These are phyloP conservation scores for Dictyostelium purpureum DNA, from an alignment of 78 protist genomes.

Conservation along the genomic window DNA sequence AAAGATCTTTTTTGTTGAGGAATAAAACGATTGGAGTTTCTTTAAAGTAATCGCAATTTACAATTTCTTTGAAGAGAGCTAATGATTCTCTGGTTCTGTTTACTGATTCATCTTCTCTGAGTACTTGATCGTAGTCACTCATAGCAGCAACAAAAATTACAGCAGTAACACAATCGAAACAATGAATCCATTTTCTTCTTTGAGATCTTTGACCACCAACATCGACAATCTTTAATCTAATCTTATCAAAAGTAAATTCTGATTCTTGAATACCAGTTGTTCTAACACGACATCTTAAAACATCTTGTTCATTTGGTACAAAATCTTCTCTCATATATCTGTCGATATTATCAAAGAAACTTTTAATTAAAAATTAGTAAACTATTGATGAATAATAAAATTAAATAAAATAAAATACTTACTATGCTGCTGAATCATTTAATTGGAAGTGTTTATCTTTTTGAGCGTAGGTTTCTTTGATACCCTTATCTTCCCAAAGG, in stretches of 20 bases:
- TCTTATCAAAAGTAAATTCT: conserved; percentile 63
- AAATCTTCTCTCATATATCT: conserved; percentile 74
- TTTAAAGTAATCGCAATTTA: conserved; percentile 86
- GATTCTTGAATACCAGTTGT: conserved; percentile 88
- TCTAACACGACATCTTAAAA: conserved; percentile 86
- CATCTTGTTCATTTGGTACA: conserved; percentile 85
- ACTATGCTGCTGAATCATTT: conserved; percentile 84
- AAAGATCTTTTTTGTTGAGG: conserved; percentile 91
- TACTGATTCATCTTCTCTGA: conserved; percentile 85
- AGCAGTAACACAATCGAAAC: conserved; percentile 91
- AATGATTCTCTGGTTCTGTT: conserved; percentile 85
- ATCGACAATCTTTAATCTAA: conserved; percentile 85
- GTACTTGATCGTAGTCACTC: conserved; percentile 83
- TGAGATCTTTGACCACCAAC: conserved; percentile 95
- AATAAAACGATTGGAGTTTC: conserved; percentile 83
- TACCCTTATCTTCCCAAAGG: conserved; percentile 80
- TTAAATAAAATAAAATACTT: conserved; percentile 7
- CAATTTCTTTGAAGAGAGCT: conserved; percentile 83
- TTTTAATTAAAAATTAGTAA: not conserved
- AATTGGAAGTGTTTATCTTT: conserved; percentile 83
- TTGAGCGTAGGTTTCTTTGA: conserved; percentile 64
- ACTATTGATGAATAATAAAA: not conserved
- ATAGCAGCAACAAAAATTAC: conserved; percentile 86
- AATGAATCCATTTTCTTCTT: conserved; percentile 92
- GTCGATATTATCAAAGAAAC: conserved; percentile 81